Conservation (phyloP, 2,329 filamentous ascomycete species). For the Claviceps monticola region DNA sequence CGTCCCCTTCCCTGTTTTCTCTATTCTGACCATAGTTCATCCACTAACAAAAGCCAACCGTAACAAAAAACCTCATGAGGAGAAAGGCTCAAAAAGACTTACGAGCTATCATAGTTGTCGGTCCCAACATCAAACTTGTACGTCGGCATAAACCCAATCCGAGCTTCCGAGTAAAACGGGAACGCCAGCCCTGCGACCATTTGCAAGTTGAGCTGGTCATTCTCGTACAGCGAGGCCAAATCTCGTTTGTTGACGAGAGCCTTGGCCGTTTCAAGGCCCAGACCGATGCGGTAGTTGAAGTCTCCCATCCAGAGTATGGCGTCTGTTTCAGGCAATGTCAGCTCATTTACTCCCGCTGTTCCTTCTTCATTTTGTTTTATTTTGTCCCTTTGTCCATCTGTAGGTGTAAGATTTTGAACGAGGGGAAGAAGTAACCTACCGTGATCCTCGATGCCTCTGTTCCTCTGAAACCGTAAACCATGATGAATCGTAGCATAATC, state of each 20-base stretch:
- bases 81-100: slow-evolving; percentile 19
- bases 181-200: slow-evolving; percentile 90
- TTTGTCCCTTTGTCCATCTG: neutral
- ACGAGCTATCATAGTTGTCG: slow-evolving; percentile 85
- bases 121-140: slow-evolving; percentile 90
- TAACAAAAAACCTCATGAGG: neutral
- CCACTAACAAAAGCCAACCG: neutral
- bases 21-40: neutral
- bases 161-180: slow-evolving; percentile 79
- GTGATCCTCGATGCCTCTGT: slow-evolving; percentile 83
- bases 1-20: neutral
- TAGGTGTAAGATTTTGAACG: too few relatives aligned
- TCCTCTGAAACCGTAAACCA: slow-evolving; percentile 80
- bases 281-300: slow-evolving; percentile 94
- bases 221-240: slow-evolving; percentile 69
- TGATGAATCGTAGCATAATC: slow-evolving; percentile 84
- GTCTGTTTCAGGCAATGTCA: slow-evolving; percentile 23
- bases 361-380: too few relatives aligned
- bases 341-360: neutral
- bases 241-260: slow-evolving; percentile 59
- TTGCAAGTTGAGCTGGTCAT: slow-evolving; percentile 91
- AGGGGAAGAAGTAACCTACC: slow-evolving; percentile 27
- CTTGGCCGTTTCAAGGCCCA: slow-evolving; percentile 64
- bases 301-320: slow-evolving; percentile 90
- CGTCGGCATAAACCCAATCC: slow-evolving; percentile 79